Base-by-base conservation (phyloP, 305 asterid species). In the Monarda citriodora region DNA sequence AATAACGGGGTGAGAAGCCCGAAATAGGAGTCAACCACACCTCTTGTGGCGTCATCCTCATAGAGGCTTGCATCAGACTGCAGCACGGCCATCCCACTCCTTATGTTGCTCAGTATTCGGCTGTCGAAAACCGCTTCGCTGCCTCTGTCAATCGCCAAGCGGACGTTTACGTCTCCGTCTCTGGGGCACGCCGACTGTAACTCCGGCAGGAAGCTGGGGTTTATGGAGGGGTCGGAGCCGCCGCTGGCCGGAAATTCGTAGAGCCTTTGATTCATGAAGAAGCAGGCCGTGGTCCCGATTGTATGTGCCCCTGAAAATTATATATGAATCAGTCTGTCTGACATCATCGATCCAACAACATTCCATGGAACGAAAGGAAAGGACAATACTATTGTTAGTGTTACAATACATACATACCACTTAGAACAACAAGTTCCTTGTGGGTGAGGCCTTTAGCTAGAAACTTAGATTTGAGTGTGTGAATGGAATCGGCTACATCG, bases 231-330 rank as follows among this genome's bases (percentile, higher is more conserved):
- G 69, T 93, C 98, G 44, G 94, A 64, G 18, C 82, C 85, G 31
- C 89, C 81, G 15, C 34, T 54, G 2, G 68, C 54, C 12, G 65
- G 54, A 72, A 89, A 92, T 15, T 42, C 53, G 84, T 93, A 87
- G 14, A 89, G 95, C 74, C 98, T 69, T 10, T 72, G 56, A 8
- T 56, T 67, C 98, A 93, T 83, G 87, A 93, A 93, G 96, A 93
- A 93, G 68, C 98, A 89, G 29, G 97, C 98, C 0, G 98, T 72
- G 0, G 87, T 89, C 56, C 98, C 98, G 25, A 93, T 87, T 17
- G 90, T 87, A 56, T 93, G 98, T 16, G 96, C 98, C 16, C 81
- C 97, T 87, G 70, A 41, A 46, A 16, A 31, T 11, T 13, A n/a
- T n/a, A n/a, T n/a, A n/a, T n/a, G n/a, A n/a, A n/a, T n/a, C n/a